A percentile compares a stretch with the other conserved stretches of the same genome.
Evolutionary conservation across 768 basidiomycete genomes (phyloP).

Genomic region (Tulasnella sp.): DNA sequence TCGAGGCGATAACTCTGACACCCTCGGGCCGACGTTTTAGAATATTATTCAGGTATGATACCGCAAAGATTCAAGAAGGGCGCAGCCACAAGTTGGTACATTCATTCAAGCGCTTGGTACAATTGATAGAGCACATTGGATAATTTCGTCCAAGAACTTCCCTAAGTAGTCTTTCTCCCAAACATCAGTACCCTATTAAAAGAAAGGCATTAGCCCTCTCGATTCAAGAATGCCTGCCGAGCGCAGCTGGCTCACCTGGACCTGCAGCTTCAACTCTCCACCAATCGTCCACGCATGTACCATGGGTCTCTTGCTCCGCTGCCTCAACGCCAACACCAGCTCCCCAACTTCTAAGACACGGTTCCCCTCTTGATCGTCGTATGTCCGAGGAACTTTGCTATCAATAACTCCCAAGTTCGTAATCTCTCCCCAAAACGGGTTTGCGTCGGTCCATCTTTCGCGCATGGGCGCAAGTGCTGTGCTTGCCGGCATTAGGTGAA

Average conservation of each 20-base stretch:
- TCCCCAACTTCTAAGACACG: constrained; percentile 15
- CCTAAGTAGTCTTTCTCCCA: constrained; percentile 28
- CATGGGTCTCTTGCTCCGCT: constrained; percentile 20
- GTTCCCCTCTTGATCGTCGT: not conserved
- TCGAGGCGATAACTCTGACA: no score
- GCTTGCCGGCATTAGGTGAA: not conserved
- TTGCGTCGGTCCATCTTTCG: not conserved
- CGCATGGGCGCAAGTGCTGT: not conserved
- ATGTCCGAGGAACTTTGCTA: not conserved
- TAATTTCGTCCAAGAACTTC: constrained; percentile 25
- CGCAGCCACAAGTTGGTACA: no score
- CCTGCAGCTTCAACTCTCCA: constrained; percentile 23
- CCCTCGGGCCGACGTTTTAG: no score
- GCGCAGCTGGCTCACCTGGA: not conserved
- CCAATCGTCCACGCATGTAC: constrained; percentile 20
- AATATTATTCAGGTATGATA: no score
- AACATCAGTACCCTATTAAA: constrained; percentile 13
- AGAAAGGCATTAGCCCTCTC: not conserved
- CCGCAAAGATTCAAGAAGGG: no score
- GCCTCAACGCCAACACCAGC: constrained; percentile 18
- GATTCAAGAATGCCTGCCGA: not conserved
- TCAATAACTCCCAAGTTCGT: constrained; percentile 29
- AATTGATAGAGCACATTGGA: constrained; percentile 16
- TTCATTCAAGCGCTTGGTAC: not conserved
- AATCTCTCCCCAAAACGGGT: constrained; percentile 31